Evolutionary conservation across 352 stramenopile species (phyloP).

Genomic region (Phytopythium delawarense): DNA sequence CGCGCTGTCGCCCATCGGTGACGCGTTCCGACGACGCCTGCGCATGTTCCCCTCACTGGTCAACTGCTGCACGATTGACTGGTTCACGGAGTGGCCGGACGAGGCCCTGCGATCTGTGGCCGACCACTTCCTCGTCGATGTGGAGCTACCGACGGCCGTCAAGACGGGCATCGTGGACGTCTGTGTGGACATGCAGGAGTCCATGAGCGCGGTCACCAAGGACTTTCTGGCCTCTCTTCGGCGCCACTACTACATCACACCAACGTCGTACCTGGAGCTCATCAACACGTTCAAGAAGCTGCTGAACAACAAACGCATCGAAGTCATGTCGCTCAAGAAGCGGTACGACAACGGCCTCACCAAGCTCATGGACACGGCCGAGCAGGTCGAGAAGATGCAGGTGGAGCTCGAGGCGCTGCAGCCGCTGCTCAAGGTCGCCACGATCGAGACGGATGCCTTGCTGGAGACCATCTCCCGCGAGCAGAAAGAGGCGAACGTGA

Average conservation of each 20-base stretch:
- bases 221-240: conserved; percentile 86
- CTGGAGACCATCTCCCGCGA: conserved; percentile 88
- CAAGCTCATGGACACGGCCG: conserved; percentile 92
- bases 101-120: conserved; percentile 92
- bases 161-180: conserved; percentile 91
- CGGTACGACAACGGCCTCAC: conserved; percentile 92
- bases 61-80: conserved; percentile 97
- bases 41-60: conserved; percentile 96
- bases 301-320: conserved; percentile 85
- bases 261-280: conserved; percentile 93
- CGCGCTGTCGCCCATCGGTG: conserved; percentile 91
- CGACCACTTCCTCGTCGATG: conserved; percentile 88
- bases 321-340: conserved; percentile 90
- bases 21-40: conserved; percentile 90
- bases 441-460: conserved; percentile 87
- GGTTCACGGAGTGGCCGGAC: conserved; percentile 95
- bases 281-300: conserved; percentile 96
- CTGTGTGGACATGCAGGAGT: conserved; percentile 94
- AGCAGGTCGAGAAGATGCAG: conserved; percentile 94
- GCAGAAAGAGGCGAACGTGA: conserved; percentile 86
- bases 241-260: conserved; percentile 95
- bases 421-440: conserved; percentile 90
- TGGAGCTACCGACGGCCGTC: conserved; percentile 72
- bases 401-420: conserved; percentile 90
- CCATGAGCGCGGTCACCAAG: conserved; percentile 75